Base-by-base conservation (phyloP, 1,284 basidiomycete species). In the Sporisorium graminicola region DNA sequence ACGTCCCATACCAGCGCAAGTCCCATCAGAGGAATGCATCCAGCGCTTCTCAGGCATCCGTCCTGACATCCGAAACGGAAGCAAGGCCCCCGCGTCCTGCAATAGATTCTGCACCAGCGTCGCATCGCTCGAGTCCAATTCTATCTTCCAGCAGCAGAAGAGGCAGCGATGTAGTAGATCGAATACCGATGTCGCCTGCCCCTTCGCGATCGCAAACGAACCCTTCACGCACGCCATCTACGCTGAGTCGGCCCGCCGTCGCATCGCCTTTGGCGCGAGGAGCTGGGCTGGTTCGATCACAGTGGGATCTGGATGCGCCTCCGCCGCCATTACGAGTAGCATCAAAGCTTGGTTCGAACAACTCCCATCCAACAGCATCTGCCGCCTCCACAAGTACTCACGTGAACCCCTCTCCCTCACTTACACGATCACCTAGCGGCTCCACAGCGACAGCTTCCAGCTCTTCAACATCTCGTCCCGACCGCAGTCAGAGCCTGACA, bases 1-100 rank as follows among this genome's bases (percentile, higher is more conserved):
- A 76, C 35, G 69, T 76, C 2, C 74, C 74, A 0, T 76, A 76
- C 33, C 74, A 76, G 55, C 64, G 74, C 40, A 76, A 71, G 49
- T 35, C 49, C 14, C 71, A 74, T 35, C 61, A 60, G 10, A 33
- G 65, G 16, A 74, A 61, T 31, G 58, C 29, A 18, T 74, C 71
- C 13, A 58, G 49, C 54, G 52, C 51, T 27, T 74, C 71, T n/a
- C 65, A 67, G 37, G 29, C 33, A 3, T 22, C 61, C 16, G 22
- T 24, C 6, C 29, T 47, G 5, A 7, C 53, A 9, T 18, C 56
- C 0, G 60, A 56, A 10, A 4, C 42, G 9, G 54, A 65, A 3
- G 8, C 58, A 7, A 35, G 9, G 7, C 16, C 27, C 7, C 40
- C 43, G 22, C 50, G 22, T 22, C 27, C 51, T 2, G n/a, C 52